Evolutionary conservation across 2,329 filamentous ascomycete genomes (phyloP).

Genomic region (Tolypocladium guangdongense): DNA sequence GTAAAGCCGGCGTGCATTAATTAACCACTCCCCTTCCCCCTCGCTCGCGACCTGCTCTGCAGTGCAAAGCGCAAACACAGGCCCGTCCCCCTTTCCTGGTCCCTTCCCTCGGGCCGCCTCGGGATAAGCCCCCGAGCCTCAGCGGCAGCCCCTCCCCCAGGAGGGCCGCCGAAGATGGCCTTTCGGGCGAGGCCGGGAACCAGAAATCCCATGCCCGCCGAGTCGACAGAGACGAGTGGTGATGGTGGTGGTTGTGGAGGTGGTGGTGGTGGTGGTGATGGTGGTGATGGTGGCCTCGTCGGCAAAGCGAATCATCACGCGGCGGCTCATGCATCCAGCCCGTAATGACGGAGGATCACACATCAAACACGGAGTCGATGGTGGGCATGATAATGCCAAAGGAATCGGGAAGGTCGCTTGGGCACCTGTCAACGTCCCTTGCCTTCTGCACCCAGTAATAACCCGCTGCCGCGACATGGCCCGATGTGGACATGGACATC

Average conservation of each 20-base stretch:
- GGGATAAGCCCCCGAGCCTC: not conserved
- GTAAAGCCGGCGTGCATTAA: not conserved
- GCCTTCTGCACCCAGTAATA: not conserved
- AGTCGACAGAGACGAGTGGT: not conserved
- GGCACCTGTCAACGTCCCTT: not conserved
- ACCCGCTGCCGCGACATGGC: not conserved
- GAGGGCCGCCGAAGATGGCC: not conserved
- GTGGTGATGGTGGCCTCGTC: not conserved
- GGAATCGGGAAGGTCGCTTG: conserved; percentile 1
- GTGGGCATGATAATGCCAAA: not conserved
- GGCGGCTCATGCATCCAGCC: not conserved
- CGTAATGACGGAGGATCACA: not conserved
- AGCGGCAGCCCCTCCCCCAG: not conserved
- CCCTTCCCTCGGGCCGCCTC: not conserved
- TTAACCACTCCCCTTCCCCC: not conserved
- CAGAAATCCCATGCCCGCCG: not conserved
- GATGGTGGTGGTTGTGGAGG: too few relatives aligned
- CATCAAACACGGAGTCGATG: not conserved
- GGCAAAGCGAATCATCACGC: not conserved
- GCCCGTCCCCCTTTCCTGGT: not conserved
- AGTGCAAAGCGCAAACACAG: not conserved
- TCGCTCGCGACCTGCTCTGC: not conserved
- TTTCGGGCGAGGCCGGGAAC: not conserved
- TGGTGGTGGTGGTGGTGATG: too few relatives aligned
- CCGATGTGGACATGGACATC: not conserved